Evolutionary conservation across 2,329 filamentous ascomycete genomes (phyloP).

Genomic region (Trichoderma hamatum): DNA sequence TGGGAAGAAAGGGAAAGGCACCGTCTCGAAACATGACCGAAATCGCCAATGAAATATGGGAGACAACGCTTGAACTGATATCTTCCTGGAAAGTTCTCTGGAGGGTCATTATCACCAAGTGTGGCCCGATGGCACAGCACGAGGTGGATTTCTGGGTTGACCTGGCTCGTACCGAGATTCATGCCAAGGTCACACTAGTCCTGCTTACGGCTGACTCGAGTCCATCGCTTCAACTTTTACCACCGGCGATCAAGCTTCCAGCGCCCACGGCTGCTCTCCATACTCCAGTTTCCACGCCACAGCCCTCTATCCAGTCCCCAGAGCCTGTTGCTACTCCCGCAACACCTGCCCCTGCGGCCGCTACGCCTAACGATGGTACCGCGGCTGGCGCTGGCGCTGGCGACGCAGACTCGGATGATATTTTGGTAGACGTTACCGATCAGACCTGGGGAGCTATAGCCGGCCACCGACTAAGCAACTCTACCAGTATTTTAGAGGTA

Average conservation of each 20-base stretch:
- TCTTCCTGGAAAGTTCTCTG: constrained; percentile 71
- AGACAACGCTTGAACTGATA: constrained; percentile 73
- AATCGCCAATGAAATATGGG: constrained; percentile 76
- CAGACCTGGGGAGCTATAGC: constrained; percentile 76
- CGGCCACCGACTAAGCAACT: constrained; percentile 66
- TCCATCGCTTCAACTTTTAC: constrained; percentile 65
- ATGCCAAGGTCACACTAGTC: constrained; percentile 57
- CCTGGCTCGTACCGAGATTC: constrained; percentile 55
- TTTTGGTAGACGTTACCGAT: constrained; percentile 72
- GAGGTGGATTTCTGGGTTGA: constrained; percentile 65
- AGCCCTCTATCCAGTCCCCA: constrained; percentile 61
- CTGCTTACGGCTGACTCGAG: constrained; percentile 67
- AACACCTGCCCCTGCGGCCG: constrained; percentile 51
- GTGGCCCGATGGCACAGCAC: constrained; percentile 66
- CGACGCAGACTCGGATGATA: constrained; percentile 59
- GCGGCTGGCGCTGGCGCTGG: constrained; percentile 39
- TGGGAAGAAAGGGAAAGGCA: constrained; percentile 61
- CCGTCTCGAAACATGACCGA: constrained; percentile 60
- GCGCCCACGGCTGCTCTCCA: constrained; percentile 51
- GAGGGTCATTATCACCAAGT: constrained; percentile 75
- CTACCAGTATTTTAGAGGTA: constrained; percentile 56
- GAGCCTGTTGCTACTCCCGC: constrained; percentile 58
- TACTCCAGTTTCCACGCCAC: constrained; percentile 71
- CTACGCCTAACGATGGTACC: constrained; percentile 50
- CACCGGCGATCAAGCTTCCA: constrained; percentile 55